Evolutionary conservation across 202 grass and related monocot species (phyloP), one percentile per base, ranked within the genome.

Genomic region (Hordeum pubiflorum): DNA sequence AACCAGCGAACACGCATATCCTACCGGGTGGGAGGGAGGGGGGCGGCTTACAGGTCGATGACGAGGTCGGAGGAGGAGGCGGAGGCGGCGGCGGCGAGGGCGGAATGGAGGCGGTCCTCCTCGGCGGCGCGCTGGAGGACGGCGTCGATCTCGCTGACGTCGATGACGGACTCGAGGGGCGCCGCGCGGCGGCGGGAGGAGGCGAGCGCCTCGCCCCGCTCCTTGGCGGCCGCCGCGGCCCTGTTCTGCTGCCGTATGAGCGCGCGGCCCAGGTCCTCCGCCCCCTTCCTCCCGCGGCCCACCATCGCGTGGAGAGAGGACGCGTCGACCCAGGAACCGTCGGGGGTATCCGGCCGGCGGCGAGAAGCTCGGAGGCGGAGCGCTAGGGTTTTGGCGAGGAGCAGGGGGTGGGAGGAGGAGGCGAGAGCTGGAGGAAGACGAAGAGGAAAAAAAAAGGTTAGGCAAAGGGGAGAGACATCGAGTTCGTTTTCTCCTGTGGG

Each of bases 141-240:
- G 69, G 87, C 89, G 65, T 94, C 91, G 70, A 97, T 94, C 58
- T 97, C 94, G 86, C 88, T 85, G 89, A 97, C 83, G 22, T 97
- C 91, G 52, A 86, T 97, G 86, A 92, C 82, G 48, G 94, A 97
- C 75, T 97, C 91, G 39, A 97, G 91, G 2, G 87, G 79, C 62
- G 39, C 79, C 36, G 87, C 81, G 26, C 86, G 81, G 79, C 89
- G 87, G 55, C 85, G 86, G 20, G 75, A 80, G 61, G 74, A 87
- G 50, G 74, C 41, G 9, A 92, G 60, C 44, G 82, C 94, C 15
- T 87, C 80, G n/a, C 94, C 94, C 37, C 91, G 86, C 83, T 94
- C 94, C 86, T 87, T 92, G 21, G 89, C 79, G 33, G 89, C 80
- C 29, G 72, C 67, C 20, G 78, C 89, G 78, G 83, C 87, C 83